Percentiles rank a stretch among this genome's conserved stretches.
These are phyloP conservation scores for Tricholoma terreum DNA, from an alignment of 768 basidiomycete genomes.

Conservation along the genomic window DNA sequence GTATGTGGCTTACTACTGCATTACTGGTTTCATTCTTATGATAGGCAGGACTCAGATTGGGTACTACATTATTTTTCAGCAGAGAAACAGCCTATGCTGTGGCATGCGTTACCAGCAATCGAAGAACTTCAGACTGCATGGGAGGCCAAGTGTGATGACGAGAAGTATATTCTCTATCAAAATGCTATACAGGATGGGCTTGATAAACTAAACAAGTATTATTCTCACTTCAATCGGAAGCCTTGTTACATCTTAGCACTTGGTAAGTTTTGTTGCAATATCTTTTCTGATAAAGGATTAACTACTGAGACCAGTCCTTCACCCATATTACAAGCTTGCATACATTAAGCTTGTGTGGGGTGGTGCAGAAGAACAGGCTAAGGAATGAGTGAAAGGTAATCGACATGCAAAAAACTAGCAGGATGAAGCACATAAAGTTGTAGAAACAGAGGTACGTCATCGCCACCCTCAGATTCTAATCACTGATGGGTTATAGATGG, in stretches of 20 bases:
- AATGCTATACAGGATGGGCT: conserved; percentile 11
- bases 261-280: conserved; percentile 6
- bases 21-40: background rate
- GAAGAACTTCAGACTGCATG: background rate
- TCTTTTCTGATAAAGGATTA: background rate
- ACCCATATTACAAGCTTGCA: too few relatives aligned
- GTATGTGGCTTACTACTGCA: background rate
- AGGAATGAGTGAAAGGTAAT: conserved; percentile 12
- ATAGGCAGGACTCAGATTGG: conserved; percentile 8
- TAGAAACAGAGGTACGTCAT: conserved; percentile 2
- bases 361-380: conserved; percentile 21
- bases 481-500: background rate
- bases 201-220: conserved; percentile 14
- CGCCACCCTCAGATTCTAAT: background rate
- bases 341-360: conserved; percentile 26
- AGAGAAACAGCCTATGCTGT: background rate
- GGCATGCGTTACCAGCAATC: background rate
- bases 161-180: conserved; percentile 2
- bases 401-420: conserved; percentile 20
- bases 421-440: conserved; percentile 15
- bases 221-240: conserved; percentile 10
- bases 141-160: background rate
- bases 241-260: conserved; percentile 11
- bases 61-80: conserved; percentile 6
- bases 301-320: conserved; percentile 28